Conservation (phyloP, 139 green algal genomes). For the Chlorella sorokiniana region DNA sequence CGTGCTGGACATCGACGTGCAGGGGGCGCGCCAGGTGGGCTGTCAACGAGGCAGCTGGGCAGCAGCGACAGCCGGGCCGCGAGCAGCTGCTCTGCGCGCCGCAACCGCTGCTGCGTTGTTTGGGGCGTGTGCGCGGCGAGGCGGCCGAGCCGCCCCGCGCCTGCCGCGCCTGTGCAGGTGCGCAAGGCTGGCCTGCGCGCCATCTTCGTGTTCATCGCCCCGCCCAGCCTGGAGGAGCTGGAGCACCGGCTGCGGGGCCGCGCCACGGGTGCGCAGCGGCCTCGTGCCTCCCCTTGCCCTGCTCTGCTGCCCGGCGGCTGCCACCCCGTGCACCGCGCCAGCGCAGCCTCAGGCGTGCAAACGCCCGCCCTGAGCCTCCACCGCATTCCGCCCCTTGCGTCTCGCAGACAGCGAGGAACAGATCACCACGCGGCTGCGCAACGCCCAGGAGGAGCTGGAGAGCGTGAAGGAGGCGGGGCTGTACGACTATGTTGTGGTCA, state of each 20-base stretch:
- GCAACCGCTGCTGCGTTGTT: background rate
- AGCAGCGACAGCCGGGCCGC: background rate
- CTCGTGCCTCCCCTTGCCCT: background rate
- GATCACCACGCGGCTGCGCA: conserved; percentile 67
- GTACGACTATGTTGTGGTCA: conserved; percentile 80
- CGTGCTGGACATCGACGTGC: conserved; percentile 89
- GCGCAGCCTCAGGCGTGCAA: background rate
- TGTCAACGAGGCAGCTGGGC: background rate
- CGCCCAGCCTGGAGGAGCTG: conserved; percentile 74
- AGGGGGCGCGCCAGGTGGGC: conserved; percentile 57
- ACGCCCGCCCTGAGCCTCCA: background rate
- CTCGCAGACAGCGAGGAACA: conserved; percentile 74
- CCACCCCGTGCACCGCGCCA: no score
- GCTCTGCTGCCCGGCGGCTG: background rate
- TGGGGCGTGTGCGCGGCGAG: background rate
- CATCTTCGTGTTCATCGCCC: conserved; percentile 89
- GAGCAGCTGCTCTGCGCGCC: background rate
- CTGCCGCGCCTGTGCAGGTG: conserved; percentile 38
- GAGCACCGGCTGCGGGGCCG: conserved; percentile 74
- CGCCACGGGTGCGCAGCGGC: conserved; percentile 50
- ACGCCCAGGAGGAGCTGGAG: conserved; percentile 68
- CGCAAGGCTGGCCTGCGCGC: conserved; percentile 46
- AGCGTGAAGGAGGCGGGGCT: conserved; percentile 51
- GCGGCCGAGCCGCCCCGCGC: background rate
- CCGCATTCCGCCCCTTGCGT: background rate